Evolutionary conservation across 805 yeast genomes (phyloP), one percentile per base, ranked within the genome.

Genomic region (Jamesozyma lodderae): DNA sequence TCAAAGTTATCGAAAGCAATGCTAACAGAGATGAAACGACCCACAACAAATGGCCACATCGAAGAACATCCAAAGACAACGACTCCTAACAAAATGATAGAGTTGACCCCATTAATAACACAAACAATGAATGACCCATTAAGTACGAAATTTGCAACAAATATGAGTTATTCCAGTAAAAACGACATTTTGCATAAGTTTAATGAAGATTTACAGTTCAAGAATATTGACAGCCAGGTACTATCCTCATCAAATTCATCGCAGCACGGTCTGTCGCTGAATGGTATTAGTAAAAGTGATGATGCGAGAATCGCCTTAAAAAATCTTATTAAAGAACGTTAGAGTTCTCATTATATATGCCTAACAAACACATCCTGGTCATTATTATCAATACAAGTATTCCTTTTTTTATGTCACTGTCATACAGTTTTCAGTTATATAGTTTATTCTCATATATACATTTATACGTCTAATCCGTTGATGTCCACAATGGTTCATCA

Each of bases 401-500:
- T 13, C 10, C 11, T 8, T 22, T n/a, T n/a, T n/a, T n/a, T n/a
- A n/a, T n/a, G n/a, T n/a, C n/a, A n/a, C n/a, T n/a, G n/a, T n/a
- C n/a, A n/a, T n/a, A n/a, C n/a, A n/a, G n/a, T n/a, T n/a, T n/a
- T n/a, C n/a, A n/a, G n/a, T n/a, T 35, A 22, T 21, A 29, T 14
- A 7, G 10, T 22, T 25, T 25, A 9, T 25, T 25, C 6, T 25
- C 14, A 9, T n/a, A 29, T 29, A 27, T 14, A 27, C 14, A n/a
- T n/a, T n/a, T n/a, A n/a, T n/a, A n/a, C n/a, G n/a, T n/a, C 11
- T 14, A n/a, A 9, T 16, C 17, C 8, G 30, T 24, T 8, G 22
- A 10, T 33, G 37, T 34, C 86, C 87, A 80, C 3, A 81, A 66
- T 5, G 73, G 68, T 50, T 86, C 95, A 54, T 82, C 88, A 39